phyloP scores from a whole-genome alignment of 2,329 filamentous ascomycete genomes.

The Phyllosticta citribraziliensis region DNA sequence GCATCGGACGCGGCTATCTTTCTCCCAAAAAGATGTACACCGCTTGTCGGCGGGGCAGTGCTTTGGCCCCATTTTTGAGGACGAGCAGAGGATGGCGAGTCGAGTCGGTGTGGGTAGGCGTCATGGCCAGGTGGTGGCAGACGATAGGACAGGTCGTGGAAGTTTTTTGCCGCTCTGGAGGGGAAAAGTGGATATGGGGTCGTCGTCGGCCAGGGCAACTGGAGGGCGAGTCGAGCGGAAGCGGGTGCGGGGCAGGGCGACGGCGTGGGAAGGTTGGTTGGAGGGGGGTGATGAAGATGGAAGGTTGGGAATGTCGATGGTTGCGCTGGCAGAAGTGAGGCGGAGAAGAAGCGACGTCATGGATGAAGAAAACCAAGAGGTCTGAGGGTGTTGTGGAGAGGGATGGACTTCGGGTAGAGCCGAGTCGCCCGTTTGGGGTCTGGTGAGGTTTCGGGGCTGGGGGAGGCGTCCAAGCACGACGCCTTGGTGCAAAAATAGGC shows the following conservation, averaged over 20 bases:
- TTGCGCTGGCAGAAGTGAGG: conserved; percentile 2
- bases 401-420: conserved; percentile 9
- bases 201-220: conserved; percentile 3
- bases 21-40: not conserved
- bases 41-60: not conserved
- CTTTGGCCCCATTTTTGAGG: not conserved
- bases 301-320: not conserved
- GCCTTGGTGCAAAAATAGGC: not conserved
- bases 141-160: not conserved
- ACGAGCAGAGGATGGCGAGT: not conserved
- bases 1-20: not conserved
- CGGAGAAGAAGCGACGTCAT: conserved; percentile 4
- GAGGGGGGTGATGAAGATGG: not conserved
- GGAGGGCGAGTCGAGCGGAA: conserved; percentile 3
- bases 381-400: conserved; percentile 5
- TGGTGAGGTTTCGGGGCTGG: not conserved
- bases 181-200: conserved; percentile 2
- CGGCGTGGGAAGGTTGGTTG: not conserved
- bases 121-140: not conserved
- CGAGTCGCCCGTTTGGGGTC: conserved; percentile 3
- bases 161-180: not conserved
- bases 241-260: conserved; percentile 2
- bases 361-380: not conserved
- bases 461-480: not conserved
- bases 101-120: not conserved